Base-by-base conservation (phyloP, 768 basidiomycete species). In the Hirschioporus abietinus region DNA sequence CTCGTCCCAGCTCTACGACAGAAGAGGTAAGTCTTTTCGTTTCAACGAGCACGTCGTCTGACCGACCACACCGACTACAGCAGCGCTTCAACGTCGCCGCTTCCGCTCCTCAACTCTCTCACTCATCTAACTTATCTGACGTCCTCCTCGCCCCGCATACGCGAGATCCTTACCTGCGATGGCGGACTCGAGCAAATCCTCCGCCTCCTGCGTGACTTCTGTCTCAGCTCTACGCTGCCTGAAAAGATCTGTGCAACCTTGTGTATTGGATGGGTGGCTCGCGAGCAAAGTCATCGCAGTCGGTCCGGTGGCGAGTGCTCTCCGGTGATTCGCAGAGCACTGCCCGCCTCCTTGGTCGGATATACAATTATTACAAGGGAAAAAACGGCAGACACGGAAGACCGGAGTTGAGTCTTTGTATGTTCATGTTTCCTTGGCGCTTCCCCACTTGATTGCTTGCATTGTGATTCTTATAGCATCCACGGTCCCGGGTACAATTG, bases 161-260 rank as follows among this genome's bases (percentile, higher is more conserved):
- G 96, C 67, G 97, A 99, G 79, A 98, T 97, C 71, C 93, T 99
- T 86, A 96, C 95, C 27, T 89, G 92, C 85, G 96, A 99, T 73
- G 97, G 97, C 60, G 97, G 97, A 1, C 87, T 99, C 20, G 97
- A 99, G 74, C 90, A 96, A 15, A 89, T 99, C 34, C 91, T 99
- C 17, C 87, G 92, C 66, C 93, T 99, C 69, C 83, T 96, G 10
- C 91, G 91, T 72, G 92, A 95, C 68, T 93, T 93, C 71, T 95
- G 93, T 76, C 77, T 93, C 24, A 88, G 84, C 68, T 92, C 93
- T 0, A 91, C 93, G 0, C 89, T 89, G 0, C 91, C 91, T 58
- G 91, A 92, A 71, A 91, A 90, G 72, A 88, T 90, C 1, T 81
- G 88, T 30, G 70, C 88, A 57, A 83, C 94, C 68, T 92, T 27